phyloP scores from a whole-genome alignment of 768 basidiomycete species.

The Pholiota microspora region DNA sequence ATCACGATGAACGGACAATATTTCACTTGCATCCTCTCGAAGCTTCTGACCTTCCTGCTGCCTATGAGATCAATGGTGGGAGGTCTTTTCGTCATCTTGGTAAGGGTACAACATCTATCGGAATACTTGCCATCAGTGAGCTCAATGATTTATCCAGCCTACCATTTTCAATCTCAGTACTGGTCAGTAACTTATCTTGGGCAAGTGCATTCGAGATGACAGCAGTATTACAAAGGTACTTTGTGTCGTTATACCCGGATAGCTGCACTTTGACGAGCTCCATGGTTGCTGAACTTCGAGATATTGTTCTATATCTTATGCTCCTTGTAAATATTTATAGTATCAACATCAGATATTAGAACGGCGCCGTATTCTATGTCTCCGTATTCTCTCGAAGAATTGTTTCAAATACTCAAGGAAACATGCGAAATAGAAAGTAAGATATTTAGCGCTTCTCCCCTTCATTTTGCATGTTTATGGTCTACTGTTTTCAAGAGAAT shows the following conservation, averaged over 20 bases:
- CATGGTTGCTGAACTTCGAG: conserved; percentile 33
- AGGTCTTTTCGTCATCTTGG: conserved; percentile 37
- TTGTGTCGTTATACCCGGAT: conserved; percentile 34
- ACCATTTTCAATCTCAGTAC: conserved; percentile 39
- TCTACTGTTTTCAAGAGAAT: conserved; percentile 22
- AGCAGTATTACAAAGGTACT: conserved; percentile 25
- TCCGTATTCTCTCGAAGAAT: conserved; percentile 32
- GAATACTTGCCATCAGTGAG: background rate
- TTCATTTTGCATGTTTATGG: background rate
- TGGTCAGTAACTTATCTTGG: conserved; percentile 30
- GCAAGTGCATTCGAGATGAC: too few relatives aligned
- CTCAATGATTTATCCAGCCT: conserved; percentile 22
- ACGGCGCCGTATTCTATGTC: conserved; percentile 38
- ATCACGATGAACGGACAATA: conserved; percentile 42
- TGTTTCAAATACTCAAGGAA: conserved; percentile 34
- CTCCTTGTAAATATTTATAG: conserved; percentile 28
- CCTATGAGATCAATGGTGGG: conserved; percentile 34
- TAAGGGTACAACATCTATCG: conserved; percentile 19
- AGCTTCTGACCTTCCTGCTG: conserved; percentile 26
- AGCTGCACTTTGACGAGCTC: conserved; percentile 22
- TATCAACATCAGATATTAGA: conserved; percentile 30
- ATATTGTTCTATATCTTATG: conserved; percentile 34
- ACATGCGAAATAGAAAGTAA: conserved; percentile 34
- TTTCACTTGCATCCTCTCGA: conserved; percentile 53
- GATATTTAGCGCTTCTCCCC: background rate